Conservation (phyloP, 768 basidiomycete species). For the Coprinopsis cinerea region DNA sequence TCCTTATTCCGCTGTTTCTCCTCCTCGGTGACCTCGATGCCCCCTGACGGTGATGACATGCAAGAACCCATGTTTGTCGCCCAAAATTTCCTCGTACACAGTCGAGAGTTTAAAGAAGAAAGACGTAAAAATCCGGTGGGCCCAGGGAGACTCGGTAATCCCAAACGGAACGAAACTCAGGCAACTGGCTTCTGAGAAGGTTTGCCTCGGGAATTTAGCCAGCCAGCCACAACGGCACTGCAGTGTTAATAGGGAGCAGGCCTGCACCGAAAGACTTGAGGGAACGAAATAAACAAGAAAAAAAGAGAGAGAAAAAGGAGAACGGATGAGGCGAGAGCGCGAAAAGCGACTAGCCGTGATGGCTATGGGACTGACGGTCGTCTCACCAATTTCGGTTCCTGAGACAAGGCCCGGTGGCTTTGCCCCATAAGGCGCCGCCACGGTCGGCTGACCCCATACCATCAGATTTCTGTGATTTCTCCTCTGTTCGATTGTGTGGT, state of each 20-base stretch:
- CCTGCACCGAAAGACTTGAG: too few relatives aligned
- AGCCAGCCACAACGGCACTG: not conserved
- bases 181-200: not conserved
- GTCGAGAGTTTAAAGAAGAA: not conserved
- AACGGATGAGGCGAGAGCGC: not conserved
- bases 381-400: too few relatives aligned
- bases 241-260: too few relatives aligned
- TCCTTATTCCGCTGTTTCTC: constrained; percentile 61
- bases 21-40: constrained; percentile 58
- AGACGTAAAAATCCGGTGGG: not conserved
- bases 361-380: too few relatives aligned
- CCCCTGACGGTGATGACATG: constrained; percentile 55
- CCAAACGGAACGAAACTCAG: not conserved
- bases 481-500: too few relatives aligned
- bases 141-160: not conserved
- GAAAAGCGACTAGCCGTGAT: too few relatives aligned
- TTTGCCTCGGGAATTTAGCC: not conserved
- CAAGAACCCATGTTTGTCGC: constrained; percentile 64
- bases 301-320: not conserved
- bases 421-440: too few relatives aligned
- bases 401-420: too few relatives aligned
- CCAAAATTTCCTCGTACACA: not conserved
- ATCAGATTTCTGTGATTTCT: too few relatives aligned
- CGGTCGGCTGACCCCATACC: too few relatives aligned
- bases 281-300: not conserved